Conservation (phyloP, 306 rosid species). For the Rosa chinensis region DNA sequence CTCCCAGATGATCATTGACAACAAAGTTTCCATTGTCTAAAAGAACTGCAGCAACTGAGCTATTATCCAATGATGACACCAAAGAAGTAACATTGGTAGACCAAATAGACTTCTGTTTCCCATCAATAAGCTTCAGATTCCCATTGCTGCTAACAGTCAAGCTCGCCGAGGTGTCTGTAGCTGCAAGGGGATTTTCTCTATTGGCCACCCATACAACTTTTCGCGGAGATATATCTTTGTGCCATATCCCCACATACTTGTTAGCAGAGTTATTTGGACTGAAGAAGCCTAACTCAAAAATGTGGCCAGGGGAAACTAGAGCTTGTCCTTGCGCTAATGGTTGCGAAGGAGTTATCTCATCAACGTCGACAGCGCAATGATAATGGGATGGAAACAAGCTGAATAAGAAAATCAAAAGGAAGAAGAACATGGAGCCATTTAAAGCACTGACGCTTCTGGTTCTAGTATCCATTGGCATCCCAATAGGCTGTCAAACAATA, state of each 20-base stretch:
- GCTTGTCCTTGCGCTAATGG: conserved; percentile 17
- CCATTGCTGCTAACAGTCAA: conserved; percentile 30
- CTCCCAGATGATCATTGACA: conserved; percentile 23
- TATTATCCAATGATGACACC: neutral
- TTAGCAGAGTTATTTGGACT: conserved; percentile 30
- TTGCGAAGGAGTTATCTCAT: conserved; percentile 19
- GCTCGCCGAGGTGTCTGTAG: conserved; percentile 24
- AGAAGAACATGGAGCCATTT: neutral
- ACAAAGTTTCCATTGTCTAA: conserved; percentile 37
- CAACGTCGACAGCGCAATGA: conserved; percentile 10
- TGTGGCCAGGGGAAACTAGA: conserved; percentile 17
- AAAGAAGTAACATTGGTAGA: conserved; percentile 25
- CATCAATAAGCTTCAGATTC: conserved; percentile 38
- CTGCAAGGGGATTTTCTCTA: conserved; percentile 37
- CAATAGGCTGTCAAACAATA: neutral
- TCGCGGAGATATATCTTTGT: conserved; percentile 9
- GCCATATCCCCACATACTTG: conserved; percentile 51
- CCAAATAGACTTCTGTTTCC: conserved; percentile 30
- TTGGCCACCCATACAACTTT: conserved; percentile 51
- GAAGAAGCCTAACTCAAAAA: conserved; percentile 50
- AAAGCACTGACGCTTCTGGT: neutral
- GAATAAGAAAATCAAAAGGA: neutral
- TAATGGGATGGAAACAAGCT: conserved; percentile 3
- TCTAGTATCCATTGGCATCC: neutral
- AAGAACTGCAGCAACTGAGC: conserved; percentile 36